Base-by-base conservation (phyloP, 148 eudicot species). In the Bassia scoparia region DNA sequence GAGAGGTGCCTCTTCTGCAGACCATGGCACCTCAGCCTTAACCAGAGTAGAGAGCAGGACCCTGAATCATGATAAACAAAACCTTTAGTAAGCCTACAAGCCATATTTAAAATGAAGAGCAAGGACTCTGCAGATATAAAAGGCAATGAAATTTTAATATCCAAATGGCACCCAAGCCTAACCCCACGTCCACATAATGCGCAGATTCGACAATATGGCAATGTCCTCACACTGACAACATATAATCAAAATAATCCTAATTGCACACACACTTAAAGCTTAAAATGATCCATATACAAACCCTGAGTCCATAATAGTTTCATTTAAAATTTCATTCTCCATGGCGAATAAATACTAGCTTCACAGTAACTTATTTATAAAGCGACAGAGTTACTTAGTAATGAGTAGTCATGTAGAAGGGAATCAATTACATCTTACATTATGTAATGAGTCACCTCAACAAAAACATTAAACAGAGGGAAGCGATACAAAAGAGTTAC, bases 21-120 rank as follows among this genome's bases (percentile, higher is more conserved):
- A 95, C 98, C 97, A 95, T 69, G 98, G 97, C 31, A 84, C 90
- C 61, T 91, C 98, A 81, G 98, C 97, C 83, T 94, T 94, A 41
- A 86, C 75, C 76, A 89, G 82, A 74, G 91, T 84, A 76, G 96
- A n/a, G 88, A 64, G 95, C 60, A 48, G 89, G 84, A 58, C 93
- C 97, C 91, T 89, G 82, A n/a, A 37, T 66, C 68, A 82, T 31
- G 62, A 29, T n/a, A n/a, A 77, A 67, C 7, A 66, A 37, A 52
- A 68, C 31, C 50, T 33, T 35, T n/a, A 44, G 30, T 71, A 53
- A 72, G 71, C 27, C 23, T 34, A 12, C 60, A 60, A 14, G n/a
- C n/a, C n/a, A n/a, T n/a, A 61, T 35, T 35, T 29, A 63, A 31
- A 61, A 61, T 14, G 14, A 23, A 61, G 64, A n/a, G 2, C 33